phyloP scores from a whole-genome alignment of 2,329 filamentous ascomycete species.

The Cordyceps fumosorosea region DNA sequence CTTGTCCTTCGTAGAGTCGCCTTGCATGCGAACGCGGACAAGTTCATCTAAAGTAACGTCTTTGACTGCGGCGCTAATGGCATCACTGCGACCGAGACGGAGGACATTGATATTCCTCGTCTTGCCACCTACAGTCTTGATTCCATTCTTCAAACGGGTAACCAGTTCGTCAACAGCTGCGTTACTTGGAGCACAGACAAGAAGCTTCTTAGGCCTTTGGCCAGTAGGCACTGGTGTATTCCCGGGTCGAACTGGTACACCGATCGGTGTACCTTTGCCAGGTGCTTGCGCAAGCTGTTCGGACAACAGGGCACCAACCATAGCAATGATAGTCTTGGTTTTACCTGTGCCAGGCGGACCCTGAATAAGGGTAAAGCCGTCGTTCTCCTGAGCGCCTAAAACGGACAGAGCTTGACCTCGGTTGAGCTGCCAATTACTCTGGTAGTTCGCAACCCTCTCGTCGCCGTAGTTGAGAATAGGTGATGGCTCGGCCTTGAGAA shows the following conservation, averaged over 20 bases:
- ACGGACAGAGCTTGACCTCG: slow-evolving; percentile 85
- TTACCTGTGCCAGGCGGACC: slow-evolving; percentile 95
- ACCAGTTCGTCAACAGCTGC: slow-evolving; percentile 95
- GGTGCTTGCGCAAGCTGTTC: slow-evolving; percentile 31
- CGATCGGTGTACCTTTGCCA: slow-evolving; percentile 26
- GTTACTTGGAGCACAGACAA: slow-evolving; percentile 98
- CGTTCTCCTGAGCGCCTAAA: slow-evolving; percentile 86
- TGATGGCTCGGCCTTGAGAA: slow-evolving; percentile 82
- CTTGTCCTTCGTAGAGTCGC: slow-evolving; percentile 51
- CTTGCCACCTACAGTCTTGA: slow-evolving; percentile 69
- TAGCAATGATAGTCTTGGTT: slow-evolving; percentile 95
- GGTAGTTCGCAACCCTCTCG: slow-evolving; percentile 60
- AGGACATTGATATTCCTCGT: slow-evolving; percentile 76
- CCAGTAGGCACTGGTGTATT: background rate
- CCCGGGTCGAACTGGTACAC: slow-evolving; percentile 23
- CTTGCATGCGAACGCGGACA: slow-evolving; percentile 66
- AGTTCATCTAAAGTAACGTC: slow-evolving; percentile 93
- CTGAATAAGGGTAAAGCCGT: slow-evolving; percentile 94
- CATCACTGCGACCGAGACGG: slow-evolving; percentile 83
- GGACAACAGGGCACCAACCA: slow-evolving; percentile 73
- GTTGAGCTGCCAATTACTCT: slow-evolving; percentile 78
- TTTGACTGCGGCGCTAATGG: slow-evolving; percentile 80
- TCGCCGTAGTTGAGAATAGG: slow-evolving; percentile 77
- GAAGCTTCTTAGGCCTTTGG: slow-evolving; percentile 64
- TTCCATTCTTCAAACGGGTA: slow-evolving; percentile 79